Conservation (phyloP, 148 eudicot species). For the Talinum fruticosum region DNA sequence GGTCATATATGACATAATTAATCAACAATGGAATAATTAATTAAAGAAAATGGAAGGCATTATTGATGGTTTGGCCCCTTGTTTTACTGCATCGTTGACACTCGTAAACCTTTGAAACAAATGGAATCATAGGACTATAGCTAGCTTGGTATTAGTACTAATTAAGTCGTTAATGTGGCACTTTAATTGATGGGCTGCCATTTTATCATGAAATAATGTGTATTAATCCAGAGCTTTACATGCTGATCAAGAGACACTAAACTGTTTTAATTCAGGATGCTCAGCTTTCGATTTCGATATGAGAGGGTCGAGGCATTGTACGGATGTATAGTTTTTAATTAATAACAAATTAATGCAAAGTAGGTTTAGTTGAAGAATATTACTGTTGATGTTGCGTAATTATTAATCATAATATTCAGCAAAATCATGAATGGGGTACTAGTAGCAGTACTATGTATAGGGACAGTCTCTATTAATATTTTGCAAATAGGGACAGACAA, state of each 20-base stretch:
- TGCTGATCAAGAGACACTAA: slow-evolving; percentile 21
- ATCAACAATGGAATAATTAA: not conserved
- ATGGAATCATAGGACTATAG: slow-evolving; percentile 14
- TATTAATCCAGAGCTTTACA: slow-evolving; percentile 13
- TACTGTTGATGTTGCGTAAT: slow-evolving; percentile 12
- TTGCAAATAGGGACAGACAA: not conserved
- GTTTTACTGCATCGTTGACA: slow-evolving; percentile 18
- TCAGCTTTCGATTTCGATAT: not conserved
- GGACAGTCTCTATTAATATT: slow-evolving; percentile 4
- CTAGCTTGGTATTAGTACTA: not conserved
- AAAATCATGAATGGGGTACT: not conserved
- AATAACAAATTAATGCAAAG: slow-evolving; percentile 7
- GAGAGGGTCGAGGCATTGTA: not conserved
- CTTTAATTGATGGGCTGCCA: slow-evolving; percentile 1
- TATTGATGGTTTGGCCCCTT: slow-evolving; percentile 1
- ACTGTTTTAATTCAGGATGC: not conserved
- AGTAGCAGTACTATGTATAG: slow-evolving; percentile 7
- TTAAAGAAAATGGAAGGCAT: not conserved
- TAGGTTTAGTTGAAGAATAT: slow-evolving; percentile 10
- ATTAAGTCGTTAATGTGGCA: slow-evolving; percentile 12
- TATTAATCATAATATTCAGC: not conserved
- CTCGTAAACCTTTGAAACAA: slow-evolving; percentile 18
- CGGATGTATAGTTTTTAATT: not conserved
- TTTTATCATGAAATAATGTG: slow-evolving; percentile 16
- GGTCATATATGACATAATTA: not conserved